Base-by-base conservation (phyloP, 768 basidiomycete genomes). In the Chiua virens region DNA sequence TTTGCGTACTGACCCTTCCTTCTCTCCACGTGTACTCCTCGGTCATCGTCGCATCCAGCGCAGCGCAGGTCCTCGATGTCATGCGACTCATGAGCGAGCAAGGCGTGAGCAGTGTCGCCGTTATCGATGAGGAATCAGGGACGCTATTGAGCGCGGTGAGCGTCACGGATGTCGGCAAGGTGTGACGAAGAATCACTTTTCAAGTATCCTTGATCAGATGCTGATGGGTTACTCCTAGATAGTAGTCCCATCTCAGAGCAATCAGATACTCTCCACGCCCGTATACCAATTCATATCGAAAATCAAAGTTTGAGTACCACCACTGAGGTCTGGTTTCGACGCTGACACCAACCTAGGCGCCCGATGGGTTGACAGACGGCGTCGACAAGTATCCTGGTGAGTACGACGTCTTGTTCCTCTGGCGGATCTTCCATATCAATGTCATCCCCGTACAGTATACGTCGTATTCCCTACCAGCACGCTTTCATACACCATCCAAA, bases 31-130 rank as follows among this genome's bases (percentile, higher is more conserved):
- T 88, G 34, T 80, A 83, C 58, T 60, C 75, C 2, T 77, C 82
- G 1, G 84, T 92, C 17, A 74, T 92, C 9, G 79, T 87, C 8
- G 72, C 82, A 5, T 76, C 76, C 5, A 81, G 86, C 39, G 75
- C 73, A 15, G 79, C 81, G 3, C 78, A 78, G 18, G 85, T 91
- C 22, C 71, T 91, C 44, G 86, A 89, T 64, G 89, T 89, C 6
- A 92, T 92, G 90, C 81, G 76, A 52, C 73, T 87, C 25, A 91
- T 92, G 89, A 89, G 87, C 59, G 87, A 89, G 53, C 80, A 87
- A 61, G 90, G 90, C 21, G 88, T 92, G 22, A 90, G 89, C 62
- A 90, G 86, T 58, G 75, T 91, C 40, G 90, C 89, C 15, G 85
- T 92, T 5, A 64, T 88, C 5, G 86, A 89, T 41, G 83, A 85